phyloP scores from a whole-genome alignment of 164 flowering plant genomes.

The Magnolia changhungtana region DNA sequence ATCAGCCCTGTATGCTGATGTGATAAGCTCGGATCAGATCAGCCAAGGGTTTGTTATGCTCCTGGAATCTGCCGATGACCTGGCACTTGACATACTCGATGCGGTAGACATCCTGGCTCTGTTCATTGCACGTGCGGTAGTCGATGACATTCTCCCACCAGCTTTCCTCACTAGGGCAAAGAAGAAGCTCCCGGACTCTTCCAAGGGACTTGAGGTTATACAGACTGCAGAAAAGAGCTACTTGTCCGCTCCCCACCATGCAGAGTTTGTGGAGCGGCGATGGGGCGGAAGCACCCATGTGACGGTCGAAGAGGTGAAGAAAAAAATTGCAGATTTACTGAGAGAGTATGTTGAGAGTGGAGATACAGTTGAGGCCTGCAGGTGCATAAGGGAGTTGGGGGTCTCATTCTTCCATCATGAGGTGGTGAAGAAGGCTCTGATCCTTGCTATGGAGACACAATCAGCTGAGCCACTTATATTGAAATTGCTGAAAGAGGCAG shows the following conservation, averaged over 20 bases:
- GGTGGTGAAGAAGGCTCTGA: constrained; percentile 84
- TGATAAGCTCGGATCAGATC: constrained; percentile 73
- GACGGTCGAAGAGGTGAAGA: constrained; percentile 94
- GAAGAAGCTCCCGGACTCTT: constrained; percentile 59
- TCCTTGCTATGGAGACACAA: constrained; percentile 81
- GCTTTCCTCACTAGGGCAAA: constrained; percentile 77
- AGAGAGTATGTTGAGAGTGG: constrained; percentile 89
- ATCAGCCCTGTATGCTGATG: constrained; percentile 90
- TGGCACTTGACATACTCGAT: constrained; percentile 82
- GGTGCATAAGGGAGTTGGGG: constrained; percentile 86
- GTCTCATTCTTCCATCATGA: constrained; percentile 94
- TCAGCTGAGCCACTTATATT: constrained; percentile 64
- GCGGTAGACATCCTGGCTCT: constrained; percentile 87
- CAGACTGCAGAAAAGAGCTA: constrained; percentile 94
- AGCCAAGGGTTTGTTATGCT: constrained; percentile 87
- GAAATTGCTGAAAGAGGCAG: constrained; percentile 75
- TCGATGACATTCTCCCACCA: constrained; percentile 96
- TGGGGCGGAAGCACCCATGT: constrained; percentile 97
- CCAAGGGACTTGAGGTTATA: constrained; percentile 72
- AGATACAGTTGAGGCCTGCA: constrained; percentile 84
- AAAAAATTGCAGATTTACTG: constrained; percentile 66
- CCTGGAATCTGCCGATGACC: constrained; percentile 94
- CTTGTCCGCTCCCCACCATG: constrained; percentile 98
- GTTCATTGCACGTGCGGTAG: constrained; percentile 94
- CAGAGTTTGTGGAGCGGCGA: constrained; percentile 86